Evolutionary conservation across 23 red algal genomes (phyloP), one percentile per base, ranked within the genome.

Genomic region (Gracilariopsis chorda): DNA sequence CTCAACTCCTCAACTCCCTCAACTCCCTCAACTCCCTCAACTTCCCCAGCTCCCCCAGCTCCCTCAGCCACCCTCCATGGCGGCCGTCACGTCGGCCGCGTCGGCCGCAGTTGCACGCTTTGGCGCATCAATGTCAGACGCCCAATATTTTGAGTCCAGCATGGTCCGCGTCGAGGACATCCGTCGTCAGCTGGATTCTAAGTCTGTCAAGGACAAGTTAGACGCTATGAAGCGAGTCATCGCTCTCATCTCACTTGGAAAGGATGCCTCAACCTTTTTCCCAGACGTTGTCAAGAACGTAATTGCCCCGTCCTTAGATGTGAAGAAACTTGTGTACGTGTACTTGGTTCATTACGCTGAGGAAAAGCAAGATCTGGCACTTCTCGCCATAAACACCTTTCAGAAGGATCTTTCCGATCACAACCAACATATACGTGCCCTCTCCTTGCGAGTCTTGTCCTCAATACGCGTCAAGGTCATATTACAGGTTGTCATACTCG

Each of bases 341-440:
- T 98, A 95, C 57, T 89, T 98, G 21, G 92, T 95, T 19, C 96
- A 98, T 44, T 95, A 98, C 65, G 96, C 96, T 42, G 88, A 92
- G 57, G 53, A 77, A 41, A 82, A 98, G 73, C 96, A 94, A 40
- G 92, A 98, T 24, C 75, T 98, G 1, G 93, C 93, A 0, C 23
- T 98, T n/a, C 80, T 98, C 17, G 76, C 87, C 69, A 91, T 98
- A n/a, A 98, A 98, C 75, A 84, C 96, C 4, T 94, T 98, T 52
- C 93, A 94, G 83, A 95, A 95, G 73, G 96, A 98, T 70, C 62
- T 95, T 24, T 77, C 80, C 24, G 88, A 98, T 61, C 86, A 57
- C n/a, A 93, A 94, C 46, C 93, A 93, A 51, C 84, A 86, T 30
- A 88, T 98, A 29, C 80, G 96, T 12, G 93, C 92, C 3, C 90